Evolutionary conservation across 2,329 filamentous ascomycete genomes (phyloP), one percentile per base, ranked within the genome.

Genomic region (Nigrospora osmanthi): DNA sequence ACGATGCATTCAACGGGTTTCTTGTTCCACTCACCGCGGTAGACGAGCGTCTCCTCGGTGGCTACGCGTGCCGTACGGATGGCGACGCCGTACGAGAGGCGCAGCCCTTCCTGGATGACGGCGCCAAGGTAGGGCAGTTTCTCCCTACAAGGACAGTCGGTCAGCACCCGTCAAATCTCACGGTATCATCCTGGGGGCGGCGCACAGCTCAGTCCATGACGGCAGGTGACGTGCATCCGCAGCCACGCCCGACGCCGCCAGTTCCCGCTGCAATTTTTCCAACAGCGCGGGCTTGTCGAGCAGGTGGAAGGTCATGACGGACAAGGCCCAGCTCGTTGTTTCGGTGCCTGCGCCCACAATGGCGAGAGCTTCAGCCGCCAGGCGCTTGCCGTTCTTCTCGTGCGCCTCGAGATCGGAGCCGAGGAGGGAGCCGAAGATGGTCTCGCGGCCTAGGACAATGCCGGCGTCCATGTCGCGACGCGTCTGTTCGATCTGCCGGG

Each of bases 41-140:
- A 56, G 52, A 60, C 14, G 34, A 65, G 49, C 19, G 60, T 30
- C 52, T 67, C 56, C 47, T 61, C 11, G 43, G 50, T 42, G 45
- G 63, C 40, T 4, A 61, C 36, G 38, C 65, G 39, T 15, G 58
- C 37, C 42, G 60, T 45, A 40, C 60, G 39, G 52, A 51, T 32
- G 41, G 60, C 38, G 39, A 62, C 39, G 44, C 58, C 48, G 46
- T 64, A 47, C 46, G 62, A 47, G 49, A 70, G 53, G 1, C 67
- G 62, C 6, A 70, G 44, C 1, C 59, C 55, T 40, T 70, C 67
- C 17, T 63, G 58, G 11, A 70, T 55, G 3, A 68, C 60, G 3
- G 62, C 64, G 32, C 58, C 53, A 0, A 69, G 52, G 39, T 68
- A 69, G 0, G 66, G 62, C 0, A 62, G 54, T 38, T 56, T 53